A percentile compares a stretch with the other conserved stretches of the same genome.
Evolutionary conservation across 2,329 filamentous ascomycete genomes (phyloP).

Genomic region (Diplodia seriata): DNA sequence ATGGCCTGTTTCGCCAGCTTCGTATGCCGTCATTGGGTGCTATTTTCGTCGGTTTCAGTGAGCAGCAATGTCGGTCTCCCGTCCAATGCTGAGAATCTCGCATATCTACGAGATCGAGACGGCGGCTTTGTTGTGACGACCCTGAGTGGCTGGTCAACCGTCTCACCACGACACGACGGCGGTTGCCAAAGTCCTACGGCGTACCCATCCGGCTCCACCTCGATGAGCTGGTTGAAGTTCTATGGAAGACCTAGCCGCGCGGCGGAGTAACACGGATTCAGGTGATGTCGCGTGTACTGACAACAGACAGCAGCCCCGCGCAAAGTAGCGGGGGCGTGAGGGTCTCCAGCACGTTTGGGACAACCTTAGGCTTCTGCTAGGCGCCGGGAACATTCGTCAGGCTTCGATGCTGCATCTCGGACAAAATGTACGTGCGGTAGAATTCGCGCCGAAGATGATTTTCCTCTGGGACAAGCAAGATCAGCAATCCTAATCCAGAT

Average conservation of each 20-base stretch:
- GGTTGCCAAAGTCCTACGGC: conserved; percentile 11
- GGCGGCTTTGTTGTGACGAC: not conserved
- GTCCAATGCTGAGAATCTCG: conserved; percentile 14
- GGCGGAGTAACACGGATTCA: conserved; percentile 28
- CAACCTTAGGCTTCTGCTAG: conserved; percentile 20
- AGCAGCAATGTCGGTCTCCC: conserved; percentile 23
- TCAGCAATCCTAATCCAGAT: conserved; percentile 25
- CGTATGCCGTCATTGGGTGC: conserved; percentile 24
- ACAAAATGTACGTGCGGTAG: conserved; percentile 18
- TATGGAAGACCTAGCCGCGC: conserved; percentile 27
- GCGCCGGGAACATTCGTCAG: conserved; percentile 27
- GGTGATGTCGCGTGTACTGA: conserved; percentile 30
- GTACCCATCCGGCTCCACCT: conserved; percentile 27
- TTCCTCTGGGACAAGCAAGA: conserved; percentile 23
- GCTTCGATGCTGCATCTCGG: conserved; percentile 26
- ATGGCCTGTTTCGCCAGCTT: conserved; percentile 12
- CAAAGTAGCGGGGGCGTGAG: conserved; percentile 17
- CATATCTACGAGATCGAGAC: conserved; percentile 18
- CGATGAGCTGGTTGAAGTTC: conserved; percentile 25
- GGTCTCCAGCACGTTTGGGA: conserved; percentile 1
- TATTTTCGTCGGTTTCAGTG: conserved; percentile 27
- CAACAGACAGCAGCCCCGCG: conserved; percentile 17
- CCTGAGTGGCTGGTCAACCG: conserved; percentile 19
- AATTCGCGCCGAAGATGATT: conserved; percentile 28
- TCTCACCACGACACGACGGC: conserved; percentile 25